These are phyloP conservation scores for Talaromyces pinophilus DNA, from an alignment of 2,329 filamentous ascomycete genomes.

Conservation along the genomic window DNA sequence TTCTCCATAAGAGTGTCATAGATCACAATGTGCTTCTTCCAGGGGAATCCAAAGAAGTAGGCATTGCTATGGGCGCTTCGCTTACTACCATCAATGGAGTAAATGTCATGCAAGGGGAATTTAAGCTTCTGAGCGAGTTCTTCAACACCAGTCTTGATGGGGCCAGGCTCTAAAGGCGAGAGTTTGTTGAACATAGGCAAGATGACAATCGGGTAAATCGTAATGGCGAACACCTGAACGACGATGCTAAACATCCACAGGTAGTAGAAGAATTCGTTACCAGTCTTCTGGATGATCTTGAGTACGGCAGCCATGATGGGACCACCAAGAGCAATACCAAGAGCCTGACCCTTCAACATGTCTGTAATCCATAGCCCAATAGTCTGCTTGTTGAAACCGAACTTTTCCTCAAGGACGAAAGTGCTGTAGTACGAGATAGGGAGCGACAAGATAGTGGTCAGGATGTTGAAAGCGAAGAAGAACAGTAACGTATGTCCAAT, in stretches of 20 bases:
- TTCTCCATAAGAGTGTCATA: constrained; percentile 98
- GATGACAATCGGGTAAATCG: constrained; percentile 92
- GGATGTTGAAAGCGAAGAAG: constrained; percentile 79
- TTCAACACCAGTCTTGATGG: constrained; percentile 86
- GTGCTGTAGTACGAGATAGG: constrained; percentile 88
- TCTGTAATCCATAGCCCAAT: constrained; percentile 83
- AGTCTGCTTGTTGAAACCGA: constrained; percentile 99
- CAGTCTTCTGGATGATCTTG: constrained; percentile 90
- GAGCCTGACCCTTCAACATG: constrained; percentile 84
- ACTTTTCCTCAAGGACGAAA: constrained; percentile 94
- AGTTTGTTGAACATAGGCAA: constrained; percentile 98
- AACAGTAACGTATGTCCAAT: constrained; percentile 93
- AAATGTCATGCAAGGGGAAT: constrained; percentile 89
- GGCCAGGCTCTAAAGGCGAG: constrained; percentile 82
- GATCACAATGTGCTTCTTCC: constrained; percentile 99
- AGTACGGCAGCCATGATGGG: constrained; percentile 91
- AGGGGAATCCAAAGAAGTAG: constrained; percentile 95
- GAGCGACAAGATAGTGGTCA: constrained; percentile 76
- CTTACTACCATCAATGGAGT: constrained; percentile 93
- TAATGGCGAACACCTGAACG: constrained; percentile 91
- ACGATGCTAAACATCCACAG: constrained; percentile 90
- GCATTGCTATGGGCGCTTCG: constrained; percentile 85
- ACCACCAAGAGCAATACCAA: constrained; percentile 76
- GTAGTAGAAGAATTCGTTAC: constrained; percentile 95
- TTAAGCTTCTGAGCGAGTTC: constrained; percentile 77